phyloP scores from a whole-genome alignment of 2,329 filamentous ascomycete genomes.

The Talaromyces verruculosus region DNA sequence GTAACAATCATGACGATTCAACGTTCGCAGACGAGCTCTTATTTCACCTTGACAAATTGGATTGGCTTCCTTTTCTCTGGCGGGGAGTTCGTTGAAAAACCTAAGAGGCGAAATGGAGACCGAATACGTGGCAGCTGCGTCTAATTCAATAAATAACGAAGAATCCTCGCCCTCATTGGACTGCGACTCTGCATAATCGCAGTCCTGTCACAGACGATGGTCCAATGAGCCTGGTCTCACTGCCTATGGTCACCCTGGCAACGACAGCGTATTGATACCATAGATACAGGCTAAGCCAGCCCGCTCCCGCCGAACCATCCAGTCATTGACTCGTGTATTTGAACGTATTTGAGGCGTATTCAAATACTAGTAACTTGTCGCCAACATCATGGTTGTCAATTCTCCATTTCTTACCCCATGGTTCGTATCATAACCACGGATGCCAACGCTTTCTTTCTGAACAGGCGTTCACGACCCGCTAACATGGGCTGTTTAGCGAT shows the following conservation, averaged over 20 bases:
- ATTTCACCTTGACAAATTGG: background rate
- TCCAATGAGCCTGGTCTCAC: background rate
- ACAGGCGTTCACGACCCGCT: background rate
- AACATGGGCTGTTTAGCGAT: background rate
- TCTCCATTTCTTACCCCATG: background rate
- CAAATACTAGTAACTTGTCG: background rate
- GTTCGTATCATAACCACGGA: background rate
- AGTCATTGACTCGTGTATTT: background rate
- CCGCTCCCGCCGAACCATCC: constrained; percentile 15
- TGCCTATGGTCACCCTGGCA: constrained; percentile 5
- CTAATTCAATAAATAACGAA: background rate
- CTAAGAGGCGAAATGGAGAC: background rate
- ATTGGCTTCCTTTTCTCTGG: background rate
- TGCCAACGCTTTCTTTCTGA: background rate
- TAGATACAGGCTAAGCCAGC: constrained; percentile 1
- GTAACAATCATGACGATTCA: background rate
- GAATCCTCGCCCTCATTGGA: background rate
- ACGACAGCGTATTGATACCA: background rate
- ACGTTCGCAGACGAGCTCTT: background rate
- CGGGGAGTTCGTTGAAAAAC: background rate
- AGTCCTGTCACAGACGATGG: background rate
- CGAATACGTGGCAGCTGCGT: constrained; percentile 6
- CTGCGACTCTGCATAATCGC: background rate
- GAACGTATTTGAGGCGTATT: background rate
- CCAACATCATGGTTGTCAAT: background rate